These are phyloP conservation scores for Leccinum truebloodii DNA, from an alignment of 768 basidiomycete species.

Conservation along the genomic window DNA sequence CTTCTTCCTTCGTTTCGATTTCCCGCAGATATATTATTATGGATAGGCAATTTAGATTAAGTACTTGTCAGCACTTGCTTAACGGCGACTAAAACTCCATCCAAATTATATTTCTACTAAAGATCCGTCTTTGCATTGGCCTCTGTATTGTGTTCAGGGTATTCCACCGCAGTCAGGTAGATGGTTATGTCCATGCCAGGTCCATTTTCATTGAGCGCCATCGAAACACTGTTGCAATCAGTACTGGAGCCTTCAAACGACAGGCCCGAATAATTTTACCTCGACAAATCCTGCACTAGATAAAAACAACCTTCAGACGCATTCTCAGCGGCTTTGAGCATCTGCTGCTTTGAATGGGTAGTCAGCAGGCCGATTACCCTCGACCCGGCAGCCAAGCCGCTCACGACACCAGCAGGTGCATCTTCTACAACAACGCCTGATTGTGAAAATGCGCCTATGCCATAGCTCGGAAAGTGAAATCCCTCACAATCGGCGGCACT, in stretches of 20 bases:
- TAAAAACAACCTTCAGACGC: conserved; percentile 36
- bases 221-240: conserved; percentile 23
- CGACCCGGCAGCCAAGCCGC: conserved; percentile 81
- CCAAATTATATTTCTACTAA: conserved; percentile 8
- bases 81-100: not conserved
- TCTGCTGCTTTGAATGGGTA: conserved; percentile 67
- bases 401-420: conserved; percentile 80
- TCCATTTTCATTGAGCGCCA: conserved; percentile 34
- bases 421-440: conserved; percentile 88
- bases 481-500: conserved; percentile 41
- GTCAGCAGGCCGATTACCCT: conserved; percentile 84
- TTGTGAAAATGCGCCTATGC: conserved; percentile 9
- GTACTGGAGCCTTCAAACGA: conserved; percentile 6
- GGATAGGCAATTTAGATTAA: conserved; percentile 9
- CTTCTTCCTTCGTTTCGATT: not conserved
- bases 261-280: conserved; percentile 38
- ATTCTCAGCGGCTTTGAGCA: conserved; percentile 62
- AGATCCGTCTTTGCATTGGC: not conserved
- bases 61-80: conserved; percentile 15
- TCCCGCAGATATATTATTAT: conserved; percentile 3
- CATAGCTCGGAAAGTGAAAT: not conserved
- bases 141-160: not conserved
- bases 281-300: conserved; percentile 71
- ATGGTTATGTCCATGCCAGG: conserved; percentile 40
- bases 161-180: conserved; percentile 6